Evolutionary conservation across 768 basidiomycete genomes (phyloP).

Genomic region (Neoboletus magnificus): DNA sequence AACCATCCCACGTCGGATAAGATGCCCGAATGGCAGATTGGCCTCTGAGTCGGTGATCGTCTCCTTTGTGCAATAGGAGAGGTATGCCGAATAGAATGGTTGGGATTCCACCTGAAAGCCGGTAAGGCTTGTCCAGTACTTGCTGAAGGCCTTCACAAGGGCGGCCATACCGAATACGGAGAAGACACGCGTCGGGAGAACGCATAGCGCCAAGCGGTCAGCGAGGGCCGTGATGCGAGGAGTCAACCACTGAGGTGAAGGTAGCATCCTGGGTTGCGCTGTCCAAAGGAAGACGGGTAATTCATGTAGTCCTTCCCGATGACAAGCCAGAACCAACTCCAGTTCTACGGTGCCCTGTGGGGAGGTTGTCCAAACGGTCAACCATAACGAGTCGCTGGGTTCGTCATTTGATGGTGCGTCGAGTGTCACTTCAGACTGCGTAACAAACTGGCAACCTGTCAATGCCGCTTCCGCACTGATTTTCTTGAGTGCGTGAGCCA

Average conservation of each 20-base stretch:
- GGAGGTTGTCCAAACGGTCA: conserved; percentile 45
- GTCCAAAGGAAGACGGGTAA: conserved; percentile 55
- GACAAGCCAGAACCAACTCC: conserved; percentile 47
- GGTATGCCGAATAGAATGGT: conserved; percentile 51
- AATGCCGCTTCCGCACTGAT: conserved; percentile 37
- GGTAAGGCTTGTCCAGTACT: conserved; percentile 42
- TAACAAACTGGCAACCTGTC: conserved; percentile 36
- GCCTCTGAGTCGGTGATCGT: conserved; percentile 32
- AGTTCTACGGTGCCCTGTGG: conserved; percentile 32
- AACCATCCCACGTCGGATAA: conserved; percentile 36
- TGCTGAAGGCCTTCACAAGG: conserved; percentile 42
- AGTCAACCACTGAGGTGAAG: conserved; percentile 28
- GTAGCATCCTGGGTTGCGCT: conserved; percentile 25
- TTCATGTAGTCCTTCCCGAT: conserved; percentile 41
- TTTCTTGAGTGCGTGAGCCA: conserved; percentile 48
- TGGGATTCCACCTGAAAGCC: conserved; percentile 36
- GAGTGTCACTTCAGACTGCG: conserved; percentile 32
- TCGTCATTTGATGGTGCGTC: conserved; percentile 23
- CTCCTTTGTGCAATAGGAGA: conserved; percentile 41
- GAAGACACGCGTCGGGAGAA: conserved; percentile 46
- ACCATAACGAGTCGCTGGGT: conserved; percentile 40
- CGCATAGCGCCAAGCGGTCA: conserved; percentile 35
- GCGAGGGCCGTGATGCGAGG: conserved; percentile 38
- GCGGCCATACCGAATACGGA: conserved; percentile 46
- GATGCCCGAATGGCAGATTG: conserved; percentile 33